A percentile compares a stretch with the other conserved stretches of the same genome.
Conservation (phyloP, 345 rosid species). For the Camelina neglecta region DNA sequence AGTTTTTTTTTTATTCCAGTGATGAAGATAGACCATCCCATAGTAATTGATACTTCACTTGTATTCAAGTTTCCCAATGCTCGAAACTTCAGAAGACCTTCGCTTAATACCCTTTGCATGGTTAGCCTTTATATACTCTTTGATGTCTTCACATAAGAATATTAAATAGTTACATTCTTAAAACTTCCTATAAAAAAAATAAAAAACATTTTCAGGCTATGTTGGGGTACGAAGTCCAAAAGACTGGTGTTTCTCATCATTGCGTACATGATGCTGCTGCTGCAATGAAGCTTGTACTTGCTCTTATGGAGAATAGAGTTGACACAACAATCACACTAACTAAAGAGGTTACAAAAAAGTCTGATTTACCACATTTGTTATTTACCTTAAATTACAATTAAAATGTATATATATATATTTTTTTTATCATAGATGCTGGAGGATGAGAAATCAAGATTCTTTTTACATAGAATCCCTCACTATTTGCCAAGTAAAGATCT, state of each 20-base stretch:
- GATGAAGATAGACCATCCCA: slow-evolving; percentile 75
- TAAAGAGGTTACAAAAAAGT: slow-evolving; percentile 49
- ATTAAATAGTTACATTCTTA: not conserved
- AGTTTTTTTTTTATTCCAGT: slow-evolving; percentile 48
- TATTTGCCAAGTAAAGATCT: slow-evolving; percentile 52
- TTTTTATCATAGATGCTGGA: slow-evolving; percentile 47
- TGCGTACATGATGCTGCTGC: slow-evolving; percentile 81
- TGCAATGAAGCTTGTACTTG: slow-evolving; percentile 83
- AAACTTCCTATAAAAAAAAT: not conserved
- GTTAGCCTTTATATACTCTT: slow-evolving; percentile 4
- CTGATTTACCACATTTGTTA: not conserved
- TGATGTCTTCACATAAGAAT: not conserved
- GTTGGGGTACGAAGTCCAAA: slow-evolving; percentile 69
- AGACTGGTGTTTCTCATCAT: slow-evolving; percentile 68
- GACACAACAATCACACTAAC: slow-evolving; percentile 47
- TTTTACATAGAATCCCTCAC: slow-evolving; percentile 67
- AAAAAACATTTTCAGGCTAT: slow-evolving; percentile 50
- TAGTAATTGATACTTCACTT: slow-evolving; percentile 76
- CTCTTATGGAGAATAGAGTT: slow-evolving; percentile 55
- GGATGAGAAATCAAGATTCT: slow-evolving; percentile 59
- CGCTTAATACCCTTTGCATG: slow-evolving; percentile 49
- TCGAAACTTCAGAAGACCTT: slow-evolving; percentile 50
- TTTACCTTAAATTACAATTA: not conserved
- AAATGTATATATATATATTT: not conserved
- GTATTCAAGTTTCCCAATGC: slow-evolving; percentile 63